Evolutionary conservation across 2,329 filamentous ascomycete species (phyloP).

Genomic region (Didymella segeticola): DNA sequence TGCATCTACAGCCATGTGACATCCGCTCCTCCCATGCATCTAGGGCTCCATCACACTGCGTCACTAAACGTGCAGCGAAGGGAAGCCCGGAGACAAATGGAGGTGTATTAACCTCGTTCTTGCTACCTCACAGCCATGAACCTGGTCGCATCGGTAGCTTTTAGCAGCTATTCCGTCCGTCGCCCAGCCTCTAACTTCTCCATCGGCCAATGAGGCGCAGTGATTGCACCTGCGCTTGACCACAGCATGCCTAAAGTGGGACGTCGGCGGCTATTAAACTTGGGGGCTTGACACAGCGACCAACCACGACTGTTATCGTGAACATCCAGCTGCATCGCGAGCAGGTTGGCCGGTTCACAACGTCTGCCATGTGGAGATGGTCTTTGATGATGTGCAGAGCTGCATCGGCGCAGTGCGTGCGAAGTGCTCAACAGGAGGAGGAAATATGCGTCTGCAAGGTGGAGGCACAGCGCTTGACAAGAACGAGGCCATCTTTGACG

Average conservation of each 20-base stretch:
- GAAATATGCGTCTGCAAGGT: conserved; percentile 20
- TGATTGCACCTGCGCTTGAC: conserved; percentile 11
- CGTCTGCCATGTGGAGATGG: conserved; percentile 24
- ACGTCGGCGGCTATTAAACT: conserved; percentile 43
- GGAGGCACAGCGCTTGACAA: conserved; percentile 37
- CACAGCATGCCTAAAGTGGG: conserved; percentile 42
- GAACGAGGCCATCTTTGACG: conserved; percentile 12
- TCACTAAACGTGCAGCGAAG: conserved; percentile 20
- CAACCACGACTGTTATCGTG: conserved; percentile 30
- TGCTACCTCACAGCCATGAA: conserved; percentile 20
- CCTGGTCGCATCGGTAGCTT: conserved; percentile 37
- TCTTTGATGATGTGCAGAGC: conserved; percentile 35
- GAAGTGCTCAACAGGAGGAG: conserved; percentile 22
- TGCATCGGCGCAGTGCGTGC: conserved; percentile 18
- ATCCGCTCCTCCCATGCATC: conserved; percentile 33
- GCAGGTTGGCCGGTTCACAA: conserved; percentile 20
- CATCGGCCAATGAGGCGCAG: conserved; percentile 4
- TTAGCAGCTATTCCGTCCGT: conserved; percentile 42
- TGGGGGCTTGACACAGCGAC: conserved; percentile 35
- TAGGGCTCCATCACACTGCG: conserved; percentile 43
- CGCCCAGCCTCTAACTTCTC: conserved; percentile 31
- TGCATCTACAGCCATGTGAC: conserved; percentile 36
- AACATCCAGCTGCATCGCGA: conserved; percentile 10
- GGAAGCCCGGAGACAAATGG: conserved; percentile 19
- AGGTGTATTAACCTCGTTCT: conserved; percentile 18